Base-by-base conservation (phyloP, 257 asterid genomes). In the Solanum raphanifolium region DNA sequence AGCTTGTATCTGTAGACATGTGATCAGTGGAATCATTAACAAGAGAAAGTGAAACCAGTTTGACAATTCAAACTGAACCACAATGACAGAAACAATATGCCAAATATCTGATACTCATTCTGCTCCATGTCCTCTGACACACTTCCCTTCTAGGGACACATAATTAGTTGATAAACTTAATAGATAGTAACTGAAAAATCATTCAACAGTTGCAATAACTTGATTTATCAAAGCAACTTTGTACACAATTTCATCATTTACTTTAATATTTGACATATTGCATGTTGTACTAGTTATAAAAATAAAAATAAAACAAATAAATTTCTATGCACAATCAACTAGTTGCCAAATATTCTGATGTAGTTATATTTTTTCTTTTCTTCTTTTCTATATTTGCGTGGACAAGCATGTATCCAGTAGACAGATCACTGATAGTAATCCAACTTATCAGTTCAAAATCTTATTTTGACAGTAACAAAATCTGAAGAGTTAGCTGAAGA, bases 1-100 rank as follows among this genome's bases (percentile, higher is more conserved):
- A 96, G 95, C 94, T 96, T 96, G 93, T 95, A 96, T 74, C 99
- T 96, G 96, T 79, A 79, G 34, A 73, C 29, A 66, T 39, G 89
- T 48, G 88, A 85, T 86, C 84, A 48, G 85, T 52, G 9, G 69
- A 82, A 48, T 81, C 85, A 82, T 29, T 48, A 25, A 10, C 43
- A 48, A n/a, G 6, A 82, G 85, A n/a, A 46, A 81, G 13, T 9
- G 29, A 81, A 82, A 82, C 39, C 68, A 82, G 20, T 29, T 46
- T 82, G 85, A 82, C 29, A 48, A 81, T 48, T 81, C 27, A 81
- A 81, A 81, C 23, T 81, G 68, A 81, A 48, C n/a, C 66, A 15
- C 65, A 27, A 82, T 29, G 68, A 82, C 69, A 82, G 85, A 81
- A 82, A 82, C 85, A 82, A 82, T n/a, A 39, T 29, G 69, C 7